Percentiles rank a stretch among this genome's conserved stretches.
Evolutionary conservation across 306 rosid genomes (phyloP).

Genomic region (Lithocarpus polystachyus): DNA sequence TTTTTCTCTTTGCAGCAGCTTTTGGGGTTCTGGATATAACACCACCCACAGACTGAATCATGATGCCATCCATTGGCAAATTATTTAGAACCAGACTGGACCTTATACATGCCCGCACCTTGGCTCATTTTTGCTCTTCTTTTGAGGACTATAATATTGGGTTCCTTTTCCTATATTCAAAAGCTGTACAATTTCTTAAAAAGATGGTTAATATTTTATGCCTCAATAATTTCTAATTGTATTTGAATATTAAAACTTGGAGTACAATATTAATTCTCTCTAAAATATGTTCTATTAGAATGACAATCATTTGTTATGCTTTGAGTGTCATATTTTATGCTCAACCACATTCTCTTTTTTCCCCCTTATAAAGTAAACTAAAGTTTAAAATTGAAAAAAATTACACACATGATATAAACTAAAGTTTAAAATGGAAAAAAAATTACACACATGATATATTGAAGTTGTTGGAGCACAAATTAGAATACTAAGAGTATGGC

Average conservation of each 20-base stretch:
- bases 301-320: too few species aligned
- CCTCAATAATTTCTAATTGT: neutral
- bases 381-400: too few species aligned
- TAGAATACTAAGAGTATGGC: too few species aligned
- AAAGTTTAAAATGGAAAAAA: too few species aligned
- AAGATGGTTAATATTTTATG: neutral
- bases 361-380: too few species aligned
- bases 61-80: slow-evolving; percentile 53
- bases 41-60: slow-evolving; percentile 42
- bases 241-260: neutral
- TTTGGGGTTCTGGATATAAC: slow-evolving; percentile 41
- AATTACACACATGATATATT: too few species aligned
- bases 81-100: slow-evolving; percentile 44
- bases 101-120: neutral
- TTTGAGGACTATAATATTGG: slow-evolving; percentile 1
- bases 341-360: too few species aligned
- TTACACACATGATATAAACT: too few species aligned
- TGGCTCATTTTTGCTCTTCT: neutral
- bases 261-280: too few species aligned
- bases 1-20: slow-evolving; percentile 46
- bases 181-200: neutral
- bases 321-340: too few species aligned
- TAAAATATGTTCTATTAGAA: too few species aligned
- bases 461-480: too few species aligned
- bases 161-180: slow-evolving; percentile 2